Evolutionary conservation across 163 green algal species (phyloP), one percentile per base, ranked within the genome.

Genomic region (Chlamydomonas reinhardtii): DNA sequence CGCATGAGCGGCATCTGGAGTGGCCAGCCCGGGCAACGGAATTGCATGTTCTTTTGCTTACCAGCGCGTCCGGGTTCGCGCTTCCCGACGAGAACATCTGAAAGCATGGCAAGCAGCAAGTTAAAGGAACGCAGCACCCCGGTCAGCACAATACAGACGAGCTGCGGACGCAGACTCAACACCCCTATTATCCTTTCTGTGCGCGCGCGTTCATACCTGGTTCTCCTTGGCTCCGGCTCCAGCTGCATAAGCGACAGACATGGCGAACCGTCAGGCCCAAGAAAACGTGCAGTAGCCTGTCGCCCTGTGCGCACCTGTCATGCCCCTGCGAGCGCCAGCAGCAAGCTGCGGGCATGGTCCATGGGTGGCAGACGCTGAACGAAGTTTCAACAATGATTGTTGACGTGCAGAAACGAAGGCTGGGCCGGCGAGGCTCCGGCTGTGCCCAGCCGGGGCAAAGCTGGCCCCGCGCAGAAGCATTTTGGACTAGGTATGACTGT

Each of bases 61-160:
- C 77, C 77, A 76, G 66, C 11, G 77, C n/a, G 37, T 76, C 77
- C 65, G 69, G 66, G 66, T 25, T 84, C 27, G 31, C 17, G 43
- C 31, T 65, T 1, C 48, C 77, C 25, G 34, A 29, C 0, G 39
- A 35, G 35, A 56, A 75, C 29, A 84, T 27, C 76, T 84, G 76
- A 43, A 68, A 22, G n/a, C 56, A 72, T 31, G 6, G 17, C 61
- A 17, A 56, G 19, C 48, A 56, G 9, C 9, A 56, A 56, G 14
- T 9, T 56, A 9, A 12, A 19, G 48, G 19, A 1, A 17, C 14
- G n/a, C 48, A 56, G 14, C 5, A 56, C 9, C 11, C 48, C 1
- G 48, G 48, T 56, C 48, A 56, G 48, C 48, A 17, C 12, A 14
- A 56, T 2, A 17, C 71, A 76, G 24, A 39, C 35, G 43, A 34